Percentiles rank a stretch among this genome's conserved stretches.
Evolutionary conservation across 176 grass and related monocot genomes (phyloP).

Genomic region (Dendrocalamus sinicus): DNA sequence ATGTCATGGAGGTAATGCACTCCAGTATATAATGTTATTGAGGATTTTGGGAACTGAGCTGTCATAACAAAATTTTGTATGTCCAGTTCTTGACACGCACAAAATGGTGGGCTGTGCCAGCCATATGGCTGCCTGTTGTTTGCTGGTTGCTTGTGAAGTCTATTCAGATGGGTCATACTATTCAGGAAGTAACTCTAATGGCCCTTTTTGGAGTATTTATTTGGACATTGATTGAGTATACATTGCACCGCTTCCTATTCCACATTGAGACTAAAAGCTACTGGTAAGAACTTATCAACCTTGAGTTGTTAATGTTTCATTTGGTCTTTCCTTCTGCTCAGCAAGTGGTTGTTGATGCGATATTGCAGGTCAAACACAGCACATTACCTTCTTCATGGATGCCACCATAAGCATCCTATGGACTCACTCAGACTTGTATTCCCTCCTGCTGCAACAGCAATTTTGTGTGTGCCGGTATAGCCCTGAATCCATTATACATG

Average conservation of each 20-base stretch:
- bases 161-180: conserved; percentile 63
- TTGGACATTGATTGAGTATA: conserved; percentile 90
- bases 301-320: background rate
- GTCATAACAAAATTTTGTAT: background rate
- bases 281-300: conserved; percentile 51
- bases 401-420: conserved; percentile 98
- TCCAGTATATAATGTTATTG: background rate
- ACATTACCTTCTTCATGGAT: conserved; percentile 93
- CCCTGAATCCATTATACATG: conserved; percentile 3
- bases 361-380: conserved; percentile 78
- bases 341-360: background rate
- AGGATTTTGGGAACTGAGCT: conserved; percentile 1
- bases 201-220: conserved; percentile 67
- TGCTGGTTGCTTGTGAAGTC: conserved; percentile 61
- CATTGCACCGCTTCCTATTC: conserved; percentile 92
- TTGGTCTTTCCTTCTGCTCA: background rate
- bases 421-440: conserved; percentile 91
- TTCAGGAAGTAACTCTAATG: conserved; percentile 59
- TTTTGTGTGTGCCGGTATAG: conserved; percentile 77
- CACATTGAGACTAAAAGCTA: conserved; percentile 82
- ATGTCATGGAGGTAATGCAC: conserved; percentile 67
- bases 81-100: conserved; percentile 85
- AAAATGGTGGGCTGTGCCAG: conserved; percentile 86
- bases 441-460: conserved; percentile 77
- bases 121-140: conserved; percentile 91